Base-by-base conservation (phyloP, 1,284 basidiomycete species). In the Hemileia vastatrix region DNA sequence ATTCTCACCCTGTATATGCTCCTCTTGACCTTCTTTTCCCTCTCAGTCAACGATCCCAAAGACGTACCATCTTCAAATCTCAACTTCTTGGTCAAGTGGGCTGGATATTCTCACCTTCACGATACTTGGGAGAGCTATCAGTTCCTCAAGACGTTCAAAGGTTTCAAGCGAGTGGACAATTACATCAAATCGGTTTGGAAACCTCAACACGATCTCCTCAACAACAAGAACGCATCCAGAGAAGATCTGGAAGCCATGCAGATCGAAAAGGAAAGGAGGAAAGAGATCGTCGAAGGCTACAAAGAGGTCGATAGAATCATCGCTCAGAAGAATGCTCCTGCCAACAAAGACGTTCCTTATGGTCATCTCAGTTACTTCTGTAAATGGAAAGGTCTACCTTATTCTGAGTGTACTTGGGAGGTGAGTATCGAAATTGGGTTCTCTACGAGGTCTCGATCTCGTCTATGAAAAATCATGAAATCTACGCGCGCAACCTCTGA, bases 31-130 rank as follows among this genome's bases (percentile, higher is more conserved):
- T n/a, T n/a, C n/a, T n/a, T 32, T 27, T 31, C 18, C 27, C 11
- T 18, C 33, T 15, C 58, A 61, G 60, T 18, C 40, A 68, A 70
- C 45, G 72, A 73, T 55, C 64, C 65, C 32, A 67, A 73, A 45
- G 72, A 75, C 55, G 57, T 67, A 1, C 73, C 73, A 2, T 69
- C 67, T 3, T 66, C 68, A 32, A 75, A 75, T 57, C 62, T 75
- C 21, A 68, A 70, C 24, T 75, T 71, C 66, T 68, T 72, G 59
- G 71, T 75, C 67, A 75, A 75, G 55, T 75, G 73, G 73, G 51
- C 69, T 54, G 8, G 68, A 36, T 75, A 73, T 62, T 74, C 72
- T 8, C 73, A 75, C 48, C 64, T 75, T 13, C 73, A 75, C 68
- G 67, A 75, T 49, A 75, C 73, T 2, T 67, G 72, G 63, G 73